Percentiles rank a stretch among this genome's conserved stretches.
These are phyloP conservation scores for Limtongia smithiae DNA, from an alignment of 805 yeast genomes.

Conservation along the genomic window DNA sequence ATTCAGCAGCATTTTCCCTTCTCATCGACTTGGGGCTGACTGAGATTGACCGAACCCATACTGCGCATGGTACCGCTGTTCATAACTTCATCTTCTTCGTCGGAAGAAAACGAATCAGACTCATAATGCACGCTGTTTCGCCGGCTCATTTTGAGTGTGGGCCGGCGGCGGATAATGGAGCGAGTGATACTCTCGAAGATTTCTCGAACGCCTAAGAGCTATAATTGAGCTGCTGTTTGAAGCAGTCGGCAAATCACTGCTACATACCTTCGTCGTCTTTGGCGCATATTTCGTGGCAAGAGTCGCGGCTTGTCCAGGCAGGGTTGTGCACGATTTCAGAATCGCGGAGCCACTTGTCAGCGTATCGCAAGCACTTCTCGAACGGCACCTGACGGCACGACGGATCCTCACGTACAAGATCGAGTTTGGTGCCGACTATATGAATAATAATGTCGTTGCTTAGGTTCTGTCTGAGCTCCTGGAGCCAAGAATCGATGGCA, in stretches of 20 bases:
- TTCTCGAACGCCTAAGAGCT: constrained; percentile 34
- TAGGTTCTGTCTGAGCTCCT: constrained; percentile 36
- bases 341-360: constrained; percentile 31
- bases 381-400: constrained; percentile 37
- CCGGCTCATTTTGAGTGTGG: constrained; percentile 31
- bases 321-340: constrained; percentile 16
- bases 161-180: constrained; percentile 31
- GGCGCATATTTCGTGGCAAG: constrained; percentile 38
- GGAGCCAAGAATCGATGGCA: constrained; percentile 39
- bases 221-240: background rate
- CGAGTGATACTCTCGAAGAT: constrained; percentile 37
- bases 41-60: constrained; percentile 21
- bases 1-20: constrained; percentile 11
- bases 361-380: constrained; percentile 37
- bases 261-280: constrained; percentile 35
- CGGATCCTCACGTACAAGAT: constrained; percentile 37
- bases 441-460: constrained; percentile 35
- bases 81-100: constrained; percentile 15
- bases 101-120: constrained; percentile 25
- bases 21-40: constrained; percentile 6
- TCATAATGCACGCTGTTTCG: constrained; percentile 28
- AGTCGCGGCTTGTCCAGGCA: constrained; percentile 30
- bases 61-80: constrained; percentile 19
- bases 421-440: constrained; percentile 39
- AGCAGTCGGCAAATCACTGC: background rate